These are phyloP conservation scores for Incumbomyces delicatus DNA, from an alignment of 2,329 filamentous ascomycete genomes.

Conservation along the genomic window DNA sequence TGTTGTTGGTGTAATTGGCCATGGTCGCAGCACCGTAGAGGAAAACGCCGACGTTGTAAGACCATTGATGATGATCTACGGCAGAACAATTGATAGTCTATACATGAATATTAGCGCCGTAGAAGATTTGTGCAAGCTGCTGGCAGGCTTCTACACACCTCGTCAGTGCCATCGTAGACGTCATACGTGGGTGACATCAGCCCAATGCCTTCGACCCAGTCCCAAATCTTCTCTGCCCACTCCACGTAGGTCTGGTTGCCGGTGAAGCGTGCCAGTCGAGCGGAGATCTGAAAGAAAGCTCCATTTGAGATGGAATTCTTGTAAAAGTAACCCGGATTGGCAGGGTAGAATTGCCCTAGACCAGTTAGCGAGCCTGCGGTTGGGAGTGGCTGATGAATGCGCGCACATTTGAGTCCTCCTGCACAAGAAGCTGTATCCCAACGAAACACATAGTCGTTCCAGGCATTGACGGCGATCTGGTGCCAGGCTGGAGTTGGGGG, in stretches of 20 bases:
- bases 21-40: slow-evolving; percentile 33
- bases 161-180: slow-evolving; percentile 55
- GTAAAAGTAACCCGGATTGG: slow-evolving; percentile 71
- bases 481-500: slow-evolving; percentile 28
- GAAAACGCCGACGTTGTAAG: slow-evolving; percentile 56
- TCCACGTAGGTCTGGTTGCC: slow-evolving; percentile 55
- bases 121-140: neutral
- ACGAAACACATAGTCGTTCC: slow-evolving; percentile 57
- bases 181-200: slow-evolving; percentile 54
- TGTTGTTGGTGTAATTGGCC: slow-evolving; percentile 49
- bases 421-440: slow-evolving; percentile 60
- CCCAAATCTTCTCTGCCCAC: slow-evolving; percentile 52
- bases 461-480: slow-evolving; percentile 57
- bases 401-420: slow-evolving; percentile 55
- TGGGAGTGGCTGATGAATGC: too few relatives aligned
- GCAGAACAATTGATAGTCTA: slow-evolving; percentile 47
- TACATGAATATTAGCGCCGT: slow-evolving; percentile 21
- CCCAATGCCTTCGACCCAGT: slow-evolving; percentile 48
- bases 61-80: slow-evolving; percentile 55
- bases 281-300: slow-evolving; percentile 71
- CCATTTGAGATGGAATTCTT: slow-evolving; percentile 77
- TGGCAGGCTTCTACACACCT: slow-evolving; percentile 2
- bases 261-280: slow-evolving; percentile 59
- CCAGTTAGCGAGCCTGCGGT: neutral
- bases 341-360: slow-evolving; percentile 62